Evolutionary conservation across 805 yeast species (phyloP).

Genomic region (Candida alai): DNA sequence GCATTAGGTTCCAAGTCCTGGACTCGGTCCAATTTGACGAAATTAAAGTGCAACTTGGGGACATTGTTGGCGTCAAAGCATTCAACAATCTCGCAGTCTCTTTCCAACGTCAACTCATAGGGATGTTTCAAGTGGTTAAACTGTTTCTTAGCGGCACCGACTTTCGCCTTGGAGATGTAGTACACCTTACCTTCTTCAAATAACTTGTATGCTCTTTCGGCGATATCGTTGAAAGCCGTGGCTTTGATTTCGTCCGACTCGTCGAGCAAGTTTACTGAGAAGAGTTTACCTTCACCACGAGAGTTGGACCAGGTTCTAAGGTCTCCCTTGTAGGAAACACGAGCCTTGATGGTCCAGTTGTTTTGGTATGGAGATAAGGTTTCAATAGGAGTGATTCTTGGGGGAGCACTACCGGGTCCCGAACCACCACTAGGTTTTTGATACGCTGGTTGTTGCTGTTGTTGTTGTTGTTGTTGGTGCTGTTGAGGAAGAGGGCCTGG

Average conservation of each 20-base stretch:
- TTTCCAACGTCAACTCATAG: conserved; percentile 79
- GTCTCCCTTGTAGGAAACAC: conserved; percentile 85
- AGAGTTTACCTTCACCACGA: conserved; percentile 85
- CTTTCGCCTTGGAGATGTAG: conserved; percentile 74
- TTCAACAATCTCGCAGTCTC: conserved; percentile 72
- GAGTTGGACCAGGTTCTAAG: conserved; percentile 83
- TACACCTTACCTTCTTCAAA: conserved; percentile 89
- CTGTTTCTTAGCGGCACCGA: conserved; percentile 80
- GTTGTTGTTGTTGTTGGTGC: conserved; percentile 8
- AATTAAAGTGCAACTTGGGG: conserved; percentile 76
- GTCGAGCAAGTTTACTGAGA: conserved; percentile 83
- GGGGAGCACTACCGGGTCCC: conserved; percentile 3
- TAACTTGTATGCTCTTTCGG: conserved; percentile 69
- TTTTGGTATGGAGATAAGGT: conserved; percentile 88
- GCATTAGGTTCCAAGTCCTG: conserved; percentile 67
- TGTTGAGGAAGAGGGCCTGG: conserved; percentile 9
- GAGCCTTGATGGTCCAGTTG: conserved; percentile 88
- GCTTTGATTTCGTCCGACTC: conserved; percentile 96
- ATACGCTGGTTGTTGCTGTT: conserved; percentile 6
- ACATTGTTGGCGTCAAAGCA: conserved; percentile 59
- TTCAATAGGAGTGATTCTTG: conserved; percentile 66
- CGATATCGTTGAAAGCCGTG: conserved; percentile 87
- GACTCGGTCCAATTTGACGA: conserved; percentile 64
- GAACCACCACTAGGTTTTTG: conserved; percentile 9
- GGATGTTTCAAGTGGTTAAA: conserved; percentile 83